phyloP scores from a whole-genome alignment of 2,329 filamentous ascomycete genomes.

The Moelleriella libera region DNA sequence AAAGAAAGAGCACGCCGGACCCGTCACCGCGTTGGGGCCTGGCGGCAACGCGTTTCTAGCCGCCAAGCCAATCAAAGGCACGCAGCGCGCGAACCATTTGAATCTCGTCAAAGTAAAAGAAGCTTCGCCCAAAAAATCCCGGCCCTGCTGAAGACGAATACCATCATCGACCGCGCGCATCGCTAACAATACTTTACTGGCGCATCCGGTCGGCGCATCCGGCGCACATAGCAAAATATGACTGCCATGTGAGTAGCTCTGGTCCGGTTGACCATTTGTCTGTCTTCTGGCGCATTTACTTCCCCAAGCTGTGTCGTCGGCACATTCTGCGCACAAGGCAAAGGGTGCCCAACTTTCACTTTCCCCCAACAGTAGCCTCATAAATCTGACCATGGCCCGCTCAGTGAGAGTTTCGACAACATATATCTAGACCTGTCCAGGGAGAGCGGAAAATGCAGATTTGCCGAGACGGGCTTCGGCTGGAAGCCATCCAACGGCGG shows the following conservation, averaged over 20 bases:
- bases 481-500: slow-evolving; percentile 85
- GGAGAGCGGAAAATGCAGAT: slow-evolving; percentile 81
- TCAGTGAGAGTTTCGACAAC: slow-evolving; percentile 84
- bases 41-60: neutral
- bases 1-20: too few species aligned
- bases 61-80: neutral
- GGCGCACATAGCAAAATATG: slow-evolving; percentile 13
- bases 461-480: slow-evolving; percentile 85
- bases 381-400: neutral
- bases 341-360: neutral
- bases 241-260: slow-evolving; percentile 21
- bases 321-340: neutral
- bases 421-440: slow-evolving; percentile 94
- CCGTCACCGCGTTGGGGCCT: neutral
- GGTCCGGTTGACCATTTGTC: neutral
- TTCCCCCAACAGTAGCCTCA: neutral
- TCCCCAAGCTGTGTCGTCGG: neutral
- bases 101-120: too few species aligned
- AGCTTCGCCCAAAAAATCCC: neutral
- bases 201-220: neutral
- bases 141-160: neutral
- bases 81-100: neutral
- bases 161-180: neutral
- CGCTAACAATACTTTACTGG: neutral
- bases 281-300: neutral